These are phyloP conservation scores for Aspergillus pseudotamarii DNA, from an alignment of 2,329 filamentous ascomycete species.

Conservation along the genomic window DNA sequence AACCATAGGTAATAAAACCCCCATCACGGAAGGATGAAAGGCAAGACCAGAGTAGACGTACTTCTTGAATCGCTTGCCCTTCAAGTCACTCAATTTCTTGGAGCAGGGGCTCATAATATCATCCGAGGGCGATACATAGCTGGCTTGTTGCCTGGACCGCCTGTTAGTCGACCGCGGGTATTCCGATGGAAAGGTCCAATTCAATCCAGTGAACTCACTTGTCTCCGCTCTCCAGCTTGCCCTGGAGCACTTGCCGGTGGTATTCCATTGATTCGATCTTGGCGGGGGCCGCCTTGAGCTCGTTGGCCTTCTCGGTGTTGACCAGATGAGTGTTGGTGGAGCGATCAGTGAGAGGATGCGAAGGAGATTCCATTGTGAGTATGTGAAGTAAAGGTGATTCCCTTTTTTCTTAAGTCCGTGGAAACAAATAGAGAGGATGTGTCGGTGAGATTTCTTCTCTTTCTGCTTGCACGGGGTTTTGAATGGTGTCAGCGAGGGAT, in stretches of 20 bases:
- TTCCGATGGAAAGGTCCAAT: neutral
- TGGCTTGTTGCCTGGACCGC: constrained; percentile 30
- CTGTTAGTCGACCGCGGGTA: constrained; percentile 6
- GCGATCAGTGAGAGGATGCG: constrained; percentile 42
- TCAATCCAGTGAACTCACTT: constrained; percentile 32
- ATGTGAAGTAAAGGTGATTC: neutral
- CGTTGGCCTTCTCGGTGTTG: constrained; percentile 29
- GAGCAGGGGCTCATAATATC: constrained; percentile 54
- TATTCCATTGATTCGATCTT: constrained; percentile 46
- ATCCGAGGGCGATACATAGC: constrained; percentile 53
- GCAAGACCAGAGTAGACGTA: constrained; percentile 26
- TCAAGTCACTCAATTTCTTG: constrained; percentile 53
- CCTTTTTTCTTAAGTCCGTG: neutral
- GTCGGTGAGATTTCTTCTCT: no score
- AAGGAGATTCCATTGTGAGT: constrained; percentile 35
- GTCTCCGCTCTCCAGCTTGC: constrained; percentile 42
- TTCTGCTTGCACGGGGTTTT: neutral
- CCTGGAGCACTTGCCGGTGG: constrained; percentile 47
- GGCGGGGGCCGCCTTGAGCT: constrained; percentile 35
- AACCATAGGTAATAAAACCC: no score
- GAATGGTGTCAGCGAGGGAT: neutral
- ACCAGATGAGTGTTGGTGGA: constrained; percentile 46
- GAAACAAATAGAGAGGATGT: neutral
- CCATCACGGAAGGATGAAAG: neutral
- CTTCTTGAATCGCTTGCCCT: constrained; percentile 54